Conservation (phyloP, 2,329 filamentous ascomycete genomes). For the Colletotrichum acutatum region DNA sequence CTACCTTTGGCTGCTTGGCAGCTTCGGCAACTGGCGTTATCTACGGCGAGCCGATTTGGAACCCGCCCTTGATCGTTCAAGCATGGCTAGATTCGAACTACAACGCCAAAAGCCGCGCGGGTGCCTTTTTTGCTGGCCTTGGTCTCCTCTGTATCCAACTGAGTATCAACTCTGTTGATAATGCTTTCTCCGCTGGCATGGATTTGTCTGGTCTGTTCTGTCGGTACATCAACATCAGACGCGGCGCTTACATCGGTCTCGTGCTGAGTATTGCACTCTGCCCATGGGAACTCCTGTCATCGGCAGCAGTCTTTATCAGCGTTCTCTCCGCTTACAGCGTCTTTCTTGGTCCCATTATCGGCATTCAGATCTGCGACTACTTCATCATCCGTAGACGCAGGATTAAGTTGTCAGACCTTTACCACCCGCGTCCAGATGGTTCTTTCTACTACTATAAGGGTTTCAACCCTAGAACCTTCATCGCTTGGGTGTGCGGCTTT, state of each 20-base stretch:
- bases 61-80: slow-evolving; percentile 44
- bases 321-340: slow-evolving; percentile 50
- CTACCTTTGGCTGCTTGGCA: slow-evolving; percentile 51
- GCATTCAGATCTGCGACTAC: slow-evolving; percentile 51
- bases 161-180: slow-evolving; percentile 36
- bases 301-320: slow-evolving; percentile 48
- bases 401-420: slow-evolving; percentile 50
- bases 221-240: slow-evolving; percentile 65
- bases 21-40: slow-evolving; percentile 42
- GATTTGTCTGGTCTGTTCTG: slow-evolving; percentile 64
- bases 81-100: slow-evolving; percentile 25
- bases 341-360: slow-evolving; percentile 51
- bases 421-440: slow-evolving; percentile 46
- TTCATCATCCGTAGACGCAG: slow-evolving; percentile 45
- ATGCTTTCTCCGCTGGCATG: slow-evolving; percentile 58
- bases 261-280: slow-evolving; percentile 56
- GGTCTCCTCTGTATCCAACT: slow-evolving; percentile 35
- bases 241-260: slow-evolving; percentile 61
- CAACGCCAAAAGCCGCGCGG: slow-evolving; percentile 27
- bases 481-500: slow-evolving; percentile 54
- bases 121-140: slow-evolving; percentile 36
- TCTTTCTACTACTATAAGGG: slow-evolving; percentile 55
- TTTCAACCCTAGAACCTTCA: slow-evolving; percentile 46
- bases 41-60: slow-evolving; percentile 52
- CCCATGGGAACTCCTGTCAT: slow-evolving; percentile 62